Evolutionary conservation across 495 filamentous ascomycete genomes (phyloP).

Genomic region (Neurospora tetrasperma): DNA sequence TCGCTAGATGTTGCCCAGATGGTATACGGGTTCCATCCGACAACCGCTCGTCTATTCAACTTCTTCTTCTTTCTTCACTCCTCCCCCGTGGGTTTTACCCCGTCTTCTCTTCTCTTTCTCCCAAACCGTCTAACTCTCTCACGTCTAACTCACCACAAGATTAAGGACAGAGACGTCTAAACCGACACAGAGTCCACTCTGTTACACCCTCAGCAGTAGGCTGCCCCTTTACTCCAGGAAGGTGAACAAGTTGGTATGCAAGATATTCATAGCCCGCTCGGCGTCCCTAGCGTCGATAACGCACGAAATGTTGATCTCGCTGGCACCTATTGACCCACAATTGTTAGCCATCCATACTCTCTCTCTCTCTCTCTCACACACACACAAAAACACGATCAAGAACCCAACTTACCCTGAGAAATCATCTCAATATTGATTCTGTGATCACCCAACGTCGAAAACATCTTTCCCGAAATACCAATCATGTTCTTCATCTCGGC

Average conservation of each 20-base stretch:
- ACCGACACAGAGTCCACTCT: neutral
- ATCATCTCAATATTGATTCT: slow-evolving; percentile 97
- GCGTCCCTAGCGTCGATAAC: slow-evolving; percentile 88
- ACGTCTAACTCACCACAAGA: neutral
- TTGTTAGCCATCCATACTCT: neutral
- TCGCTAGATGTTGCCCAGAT: neutral
- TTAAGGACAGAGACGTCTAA: neutral
- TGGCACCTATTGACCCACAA: slow-evolving; percentile 53
- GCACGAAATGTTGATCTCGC: slow-evolving; percentile 97
- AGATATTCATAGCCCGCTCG: slow-evolving; percentile 82
- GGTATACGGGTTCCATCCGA: neutral
- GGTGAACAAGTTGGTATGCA: slow-evolving; percentile 86
- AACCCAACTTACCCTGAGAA: slow-evolving; percentile 62
- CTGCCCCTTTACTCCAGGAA: slow-evolving; percentile 35
- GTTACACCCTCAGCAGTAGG: neutral
- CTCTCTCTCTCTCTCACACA: neutral
- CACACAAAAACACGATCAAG: neutral
- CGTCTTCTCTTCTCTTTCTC: neutral
- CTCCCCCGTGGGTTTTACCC: neutral
- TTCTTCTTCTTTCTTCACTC: neutral
- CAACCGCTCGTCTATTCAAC: neutral
- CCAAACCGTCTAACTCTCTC: too few relatives aligned
- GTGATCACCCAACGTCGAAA: slow-evolving; percentile 76
- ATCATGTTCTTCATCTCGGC: slow-evolving; percentile 92
- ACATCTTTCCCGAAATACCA: slow-evolving; percentile 83